A percentile compares a stretch with the other conserved stretches of the same genome.
phyloP scores from a whole-genome alignment of 2,329 filamentous ascomycete species.

The Exophiala aquamarina region DNA sequence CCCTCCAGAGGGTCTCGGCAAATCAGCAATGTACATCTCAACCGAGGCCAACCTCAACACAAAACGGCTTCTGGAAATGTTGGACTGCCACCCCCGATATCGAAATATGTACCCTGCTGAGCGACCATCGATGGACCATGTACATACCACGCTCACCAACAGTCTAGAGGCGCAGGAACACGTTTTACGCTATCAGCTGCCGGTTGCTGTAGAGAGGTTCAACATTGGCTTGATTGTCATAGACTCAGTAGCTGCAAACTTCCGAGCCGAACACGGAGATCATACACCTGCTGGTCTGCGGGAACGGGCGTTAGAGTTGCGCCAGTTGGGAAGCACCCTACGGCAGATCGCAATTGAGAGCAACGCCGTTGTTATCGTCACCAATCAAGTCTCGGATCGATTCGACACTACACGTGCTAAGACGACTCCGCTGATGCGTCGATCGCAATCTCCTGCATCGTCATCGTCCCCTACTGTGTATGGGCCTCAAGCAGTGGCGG shows the following conservation, averaged over 20 bases:
- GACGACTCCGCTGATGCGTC: constrained; percentile 8
- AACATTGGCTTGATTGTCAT: constrained; percentile 79
- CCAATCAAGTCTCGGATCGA: constrained; percentile 93
- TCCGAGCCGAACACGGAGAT: constrained; percentile 71
- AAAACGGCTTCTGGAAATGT: constrained; percentile 74
- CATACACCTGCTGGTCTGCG: constrained; percentile 59
- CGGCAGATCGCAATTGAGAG: constrained; percentile 72
- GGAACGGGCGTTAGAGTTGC: constrained; percentile 72
- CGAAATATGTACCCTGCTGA: constrained; percentile 39
- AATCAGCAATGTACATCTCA: constrained; percentile 85
- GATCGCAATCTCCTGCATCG: constrained; percentile 11
- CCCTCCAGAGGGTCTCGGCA: constrained; percentile 66
- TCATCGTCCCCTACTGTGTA: constrained; percentile 19
- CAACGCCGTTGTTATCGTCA: constrained; percentile 80
- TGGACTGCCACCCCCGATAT: constrained; percentile 65
- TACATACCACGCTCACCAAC: constrained; percentile 78
- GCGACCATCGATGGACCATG: constrained; percentile 68
- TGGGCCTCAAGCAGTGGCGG: not conserved
- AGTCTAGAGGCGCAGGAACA: constrained; percentile 95
- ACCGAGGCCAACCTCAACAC: constrained; percentile 88
- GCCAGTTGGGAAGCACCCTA: constrained; percentile 71
- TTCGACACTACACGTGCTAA: constrained; percentile 51
- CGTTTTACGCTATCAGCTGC: constrained; percentile 88
- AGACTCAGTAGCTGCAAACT: constrained; percentile 94
- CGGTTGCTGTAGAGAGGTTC: constrained; percentile 74